phyloP scores from a whole-genome alignment of 345 rosid genomes.

The Salix koriyanagi region DNA sequence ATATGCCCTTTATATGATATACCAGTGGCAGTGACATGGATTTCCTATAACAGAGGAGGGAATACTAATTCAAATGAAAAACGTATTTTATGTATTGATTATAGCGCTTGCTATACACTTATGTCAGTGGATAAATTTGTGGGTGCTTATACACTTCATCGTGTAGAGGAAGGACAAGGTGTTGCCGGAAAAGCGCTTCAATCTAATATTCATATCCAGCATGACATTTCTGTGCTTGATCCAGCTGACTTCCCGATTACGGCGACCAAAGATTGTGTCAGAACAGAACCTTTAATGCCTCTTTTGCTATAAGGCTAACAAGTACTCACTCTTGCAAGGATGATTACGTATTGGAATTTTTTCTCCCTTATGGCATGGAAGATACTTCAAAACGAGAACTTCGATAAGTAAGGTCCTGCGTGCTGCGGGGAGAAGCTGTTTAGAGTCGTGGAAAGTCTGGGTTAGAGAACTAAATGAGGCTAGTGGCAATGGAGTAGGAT shows the following conservation, averaged over 20 bases:
- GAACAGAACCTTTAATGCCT: accelerated
- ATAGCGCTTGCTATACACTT: background rate
- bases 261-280: accelerated
- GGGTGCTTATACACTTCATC: background rate
- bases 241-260: background rate
- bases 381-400: background rate
- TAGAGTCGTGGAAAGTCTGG: too few relatives aligned
- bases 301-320: background rate
- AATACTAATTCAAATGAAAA: background rate
- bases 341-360: background rate
- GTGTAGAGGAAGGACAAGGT: background rate
- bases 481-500: accelerated
- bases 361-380: background rate
- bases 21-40: background rate
- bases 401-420: background rate
- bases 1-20: background rate
- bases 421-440: background rate
- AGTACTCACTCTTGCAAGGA: background rate
- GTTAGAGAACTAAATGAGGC: background rate
- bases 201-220: background rate
- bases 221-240: background rate
- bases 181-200: background rate
- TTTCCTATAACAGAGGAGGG: background rate
- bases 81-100: background rate
- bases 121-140: accelerated